A percentile compares a stretch with the other conserved stretches of the same genome.
phyloP scores from a whole-genome alignment of 2,329 filamentous ascomycete species.

The Claviceps africana region DNA sequence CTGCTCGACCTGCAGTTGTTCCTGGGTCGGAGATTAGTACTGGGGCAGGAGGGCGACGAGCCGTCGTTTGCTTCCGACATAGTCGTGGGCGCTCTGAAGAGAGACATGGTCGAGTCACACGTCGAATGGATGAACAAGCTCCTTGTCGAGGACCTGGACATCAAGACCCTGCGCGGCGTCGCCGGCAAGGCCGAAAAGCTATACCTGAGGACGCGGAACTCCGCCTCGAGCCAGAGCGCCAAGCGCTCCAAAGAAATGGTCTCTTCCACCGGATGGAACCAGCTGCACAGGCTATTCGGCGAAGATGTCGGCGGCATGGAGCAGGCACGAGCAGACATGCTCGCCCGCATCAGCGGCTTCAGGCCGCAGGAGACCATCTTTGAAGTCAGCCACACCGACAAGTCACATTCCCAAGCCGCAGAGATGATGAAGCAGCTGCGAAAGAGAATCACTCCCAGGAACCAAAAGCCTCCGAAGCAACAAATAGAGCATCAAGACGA shows the following conservation, averaged over 20 bases:
- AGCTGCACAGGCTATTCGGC: conserved; percentile 70
- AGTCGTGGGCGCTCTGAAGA: conserved; percentile 61
- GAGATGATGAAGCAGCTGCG: conserved; percentile 63
- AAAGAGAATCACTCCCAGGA: conserved; percentile 51
- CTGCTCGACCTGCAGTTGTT: conserved; percentile 90
- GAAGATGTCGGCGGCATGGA: conserved; percentile 51
- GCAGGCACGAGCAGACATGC: conserved; percentile 67
- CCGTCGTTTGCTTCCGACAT: conserved; percentile 71
- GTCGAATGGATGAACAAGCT: conserved; percentile 77
- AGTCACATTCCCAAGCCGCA: conserved; percentile 49
- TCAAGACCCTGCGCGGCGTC: conserved; percentile 56
- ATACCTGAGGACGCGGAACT: conserved; percentile 78
- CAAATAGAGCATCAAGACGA: conserved; percentile 18
- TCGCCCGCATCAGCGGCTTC: conserved; percentile 78
- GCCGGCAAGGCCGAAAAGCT: conserved; percentile 82
- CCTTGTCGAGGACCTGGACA: conserved; percentile 59
- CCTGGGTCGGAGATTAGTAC: conserved; percentile 65
- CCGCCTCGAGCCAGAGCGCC: conserved; percentile 79
- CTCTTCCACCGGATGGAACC: conserved; percentile 52
- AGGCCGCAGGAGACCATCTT: conserved; percentile 92
- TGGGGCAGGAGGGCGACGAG: conserved; percentile 51
- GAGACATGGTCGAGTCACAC: conserved; percentile 59
- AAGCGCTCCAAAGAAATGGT: conserved; percentile 73
- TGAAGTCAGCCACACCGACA: conserved; percentile 67
- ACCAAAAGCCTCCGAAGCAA: conserved; percentile 27